These are phyloP conservation scores for Dactylellina parvicollis DNA, from an alignment of 2,329 filamentous ascomycete species.

Conservation along the genomic window DNA sequence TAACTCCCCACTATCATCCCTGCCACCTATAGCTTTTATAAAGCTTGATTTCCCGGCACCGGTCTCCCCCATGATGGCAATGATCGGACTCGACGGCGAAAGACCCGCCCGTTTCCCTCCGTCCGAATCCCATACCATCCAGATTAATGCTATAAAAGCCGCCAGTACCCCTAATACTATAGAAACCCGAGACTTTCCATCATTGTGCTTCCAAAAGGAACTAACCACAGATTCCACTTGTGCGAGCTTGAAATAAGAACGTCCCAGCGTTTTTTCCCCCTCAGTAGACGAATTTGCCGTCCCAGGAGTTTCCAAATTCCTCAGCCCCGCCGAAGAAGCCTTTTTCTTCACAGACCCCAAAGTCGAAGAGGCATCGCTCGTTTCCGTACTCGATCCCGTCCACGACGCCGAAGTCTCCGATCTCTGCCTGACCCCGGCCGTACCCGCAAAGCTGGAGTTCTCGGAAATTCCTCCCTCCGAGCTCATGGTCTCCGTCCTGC, in stretches of 20 bases:
- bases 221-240: not conserved
- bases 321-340: not conserved
- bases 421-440: not conserved
- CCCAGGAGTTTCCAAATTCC: not conserved
- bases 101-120: not conserved
- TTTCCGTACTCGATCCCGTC: not conserved
- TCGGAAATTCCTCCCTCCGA: conserved; percentile 7
- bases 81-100: conserved; percentile 44
- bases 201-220: not conserved
- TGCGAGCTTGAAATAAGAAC: not conserved
- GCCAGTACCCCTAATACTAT: not conserved
- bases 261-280: not conserved
- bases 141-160: not conserved
- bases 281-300: not conserved
- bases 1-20: conserved; percentile 15
- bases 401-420: not conserved
- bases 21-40: conserved; percentile 54
- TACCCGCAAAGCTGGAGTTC: not conserved
- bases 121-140: not conserved
- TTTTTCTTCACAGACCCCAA: not conserved
- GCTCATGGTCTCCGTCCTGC: conserved; percentile 9
- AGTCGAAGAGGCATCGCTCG: not conserved
- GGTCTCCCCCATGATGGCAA: conserved; percentile 59
- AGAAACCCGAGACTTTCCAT: not conserved
- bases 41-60: conserved; percentile 57